Evolutionary conservation across 1,284 basidiomycete genomes (phyloP).

Genomic region (Sphaerobolus stellatus): DNA sequence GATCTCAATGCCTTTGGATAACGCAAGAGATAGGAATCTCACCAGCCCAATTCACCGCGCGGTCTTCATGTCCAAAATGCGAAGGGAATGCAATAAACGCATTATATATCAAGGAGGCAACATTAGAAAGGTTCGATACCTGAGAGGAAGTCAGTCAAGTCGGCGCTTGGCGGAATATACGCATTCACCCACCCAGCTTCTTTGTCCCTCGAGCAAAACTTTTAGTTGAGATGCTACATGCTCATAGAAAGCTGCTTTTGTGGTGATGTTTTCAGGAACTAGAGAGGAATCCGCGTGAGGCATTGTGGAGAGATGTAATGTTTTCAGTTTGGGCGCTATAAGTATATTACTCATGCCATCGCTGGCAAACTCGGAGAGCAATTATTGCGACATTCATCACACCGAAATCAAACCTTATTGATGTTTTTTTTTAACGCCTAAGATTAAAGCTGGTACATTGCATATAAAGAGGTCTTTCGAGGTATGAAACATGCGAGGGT

Average conservation of each 20-base stretch:
- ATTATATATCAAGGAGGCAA: constrained; percentile 76
- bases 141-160: constrained; percentile 28
- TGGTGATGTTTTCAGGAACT: constrained; percentile 64
- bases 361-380: too few relatives aligned
- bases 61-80: constrained; percentile 62
- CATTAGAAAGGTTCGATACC: constrained; percentile 86
- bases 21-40: too few relatives aligned
- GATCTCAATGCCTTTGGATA: constrained; percentile 2
- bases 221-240: constrained; percentile 68
- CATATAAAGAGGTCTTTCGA: too few relatives aligned
- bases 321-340: too few relatives aligned
- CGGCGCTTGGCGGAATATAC: not conserved
- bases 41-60: constrained; percentile 90
- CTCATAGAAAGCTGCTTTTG: constrained; percentile 75
- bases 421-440: too few relatives aligned
- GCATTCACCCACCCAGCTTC: constrained; percentile 64
- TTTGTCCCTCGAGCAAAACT: constrained; percentile 62
- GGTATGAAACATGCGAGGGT: too few relatives aligned
- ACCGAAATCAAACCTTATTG: too few relatives aligned
- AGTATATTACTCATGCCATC: too few relatives aligned
- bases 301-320: too few relatives aligned
- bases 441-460: too few relatives aligned
- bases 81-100: constrained; percentile 65
- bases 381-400: too few relatives aligned
- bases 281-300: constrained; percentile 81